Evolutionary conservation across 2,329 filamentous ascomycete species (phyloP).

Genomic region (Cercospora sesami): DNA sequence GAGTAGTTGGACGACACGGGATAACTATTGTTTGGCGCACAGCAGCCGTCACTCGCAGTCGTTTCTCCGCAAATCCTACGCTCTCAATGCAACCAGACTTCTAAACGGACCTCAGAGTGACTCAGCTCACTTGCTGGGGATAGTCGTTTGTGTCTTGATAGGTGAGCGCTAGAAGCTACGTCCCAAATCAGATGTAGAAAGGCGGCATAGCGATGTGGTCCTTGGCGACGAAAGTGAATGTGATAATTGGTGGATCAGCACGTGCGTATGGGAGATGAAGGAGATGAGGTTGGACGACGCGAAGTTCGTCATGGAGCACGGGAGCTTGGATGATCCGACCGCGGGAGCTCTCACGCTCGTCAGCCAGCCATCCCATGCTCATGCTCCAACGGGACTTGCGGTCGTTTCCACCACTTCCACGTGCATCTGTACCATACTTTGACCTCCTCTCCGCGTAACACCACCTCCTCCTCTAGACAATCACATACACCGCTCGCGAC

Average conservation of each 20-base stretch:
- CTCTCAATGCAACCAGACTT: neutral
- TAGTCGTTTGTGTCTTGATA: no score
- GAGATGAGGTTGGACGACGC: neutral
- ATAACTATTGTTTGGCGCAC: neutral
- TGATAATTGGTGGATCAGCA: neutral
- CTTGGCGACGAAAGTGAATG: neutral
- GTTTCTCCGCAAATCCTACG: neutral
- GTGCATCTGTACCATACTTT: constrained; percentile 6
- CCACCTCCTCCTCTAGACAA: neutral
- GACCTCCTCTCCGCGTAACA: neutral
- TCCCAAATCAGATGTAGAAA: no score
- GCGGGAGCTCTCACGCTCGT: neutral
- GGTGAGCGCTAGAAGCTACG: no score
- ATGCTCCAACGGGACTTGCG: neutral
- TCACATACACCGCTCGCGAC: neutral
- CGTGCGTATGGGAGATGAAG: neutral
- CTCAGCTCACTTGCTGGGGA: neutral
- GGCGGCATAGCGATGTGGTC: neutral
- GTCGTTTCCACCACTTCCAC: neutral
- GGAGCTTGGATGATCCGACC: neutral
- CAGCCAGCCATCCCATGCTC: constrained; percentile 7
- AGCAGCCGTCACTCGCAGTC: neutral
- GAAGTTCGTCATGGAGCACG: neutral
- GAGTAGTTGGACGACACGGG: neutral
- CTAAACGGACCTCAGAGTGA: neutral